Conservation (phyloP, 2,329 filamentous ascomycete species). For the Paradendryphiella salina region DNA sequence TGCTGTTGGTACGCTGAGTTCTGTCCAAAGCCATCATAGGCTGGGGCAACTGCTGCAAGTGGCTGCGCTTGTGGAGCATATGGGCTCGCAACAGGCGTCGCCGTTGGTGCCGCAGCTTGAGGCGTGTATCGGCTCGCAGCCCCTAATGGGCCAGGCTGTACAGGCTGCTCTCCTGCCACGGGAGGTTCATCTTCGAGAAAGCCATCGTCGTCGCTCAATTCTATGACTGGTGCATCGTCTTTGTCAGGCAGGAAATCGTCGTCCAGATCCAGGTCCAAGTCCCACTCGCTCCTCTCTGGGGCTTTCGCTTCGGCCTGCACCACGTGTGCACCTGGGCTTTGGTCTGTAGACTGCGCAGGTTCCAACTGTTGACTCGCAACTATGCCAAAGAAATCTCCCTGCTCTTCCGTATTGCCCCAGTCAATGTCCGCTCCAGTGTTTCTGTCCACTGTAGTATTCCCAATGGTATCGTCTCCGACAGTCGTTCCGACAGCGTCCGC, state of each 20-base stretch:
- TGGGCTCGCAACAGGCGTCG: conserved; percentile 43
- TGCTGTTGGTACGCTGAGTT: conserved; percentile 32
- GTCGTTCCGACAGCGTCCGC: conserved; percentile 39
- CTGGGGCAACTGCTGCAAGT: conserved; percentile 43
- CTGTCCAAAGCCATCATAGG: conserved; percentile 41
- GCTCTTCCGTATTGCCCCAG: conserved; percentile 42
- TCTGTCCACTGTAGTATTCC: conserved; percentile 36
- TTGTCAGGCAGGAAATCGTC: conserved; percentile 69
- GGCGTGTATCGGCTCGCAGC: conserved; percentile 45
- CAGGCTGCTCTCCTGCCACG: conserved; percentile 14
- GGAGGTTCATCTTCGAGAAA: conserved; percentile 72
- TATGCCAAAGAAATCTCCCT: conserved; percentile 39
- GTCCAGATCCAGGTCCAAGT: conserved; percentile 83
- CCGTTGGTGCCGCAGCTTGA: conserved; percentile 31
- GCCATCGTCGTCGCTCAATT: conserved; percentile 83
- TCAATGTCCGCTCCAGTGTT: conserved; percentile 39
- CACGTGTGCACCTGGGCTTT: conserved; percentile 28
- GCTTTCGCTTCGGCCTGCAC: conserved; percentile 19
- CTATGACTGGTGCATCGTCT: conserved; percentile 57
- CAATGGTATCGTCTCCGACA: conserved; percentile 38
- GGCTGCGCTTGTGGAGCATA: conserved; percentile 58
- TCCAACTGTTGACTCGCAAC: conserved; percentile 21
- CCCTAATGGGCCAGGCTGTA: conserved; percentile 21
- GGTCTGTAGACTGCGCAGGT: conserved; percentile 21
- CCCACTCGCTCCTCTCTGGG: conserved; percentile 69